Evolutionary conservation across 352 stramenopile genomes (phyloP).

Genomic region (Phytophthora idaei): DNA sequence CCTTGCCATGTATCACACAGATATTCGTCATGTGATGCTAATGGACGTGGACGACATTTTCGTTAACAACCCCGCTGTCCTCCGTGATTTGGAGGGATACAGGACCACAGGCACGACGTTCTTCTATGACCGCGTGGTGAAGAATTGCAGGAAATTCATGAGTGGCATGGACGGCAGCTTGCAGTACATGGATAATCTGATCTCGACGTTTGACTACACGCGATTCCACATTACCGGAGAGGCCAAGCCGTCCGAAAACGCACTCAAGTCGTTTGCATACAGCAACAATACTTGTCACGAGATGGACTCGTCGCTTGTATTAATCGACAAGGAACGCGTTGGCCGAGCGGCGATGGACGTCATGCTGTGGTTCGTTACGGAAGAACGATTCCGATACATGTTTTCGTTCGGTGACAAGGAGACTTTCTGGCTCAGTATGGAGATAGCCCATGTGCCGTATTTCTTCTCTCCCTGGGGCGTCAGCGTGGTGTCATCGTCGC

Average conservation of each 20-base stretch:
- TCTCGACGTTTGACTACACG: conserved; percentile 63
- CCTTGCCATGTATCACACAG: conserved; percentile 32
- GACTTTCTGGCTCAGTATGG: conserved; percentile 51
- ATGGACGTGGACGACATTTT: conserved; percentile 36
- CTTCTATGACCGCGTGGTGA: conserved; percentile 60
- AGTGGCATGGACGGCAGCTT: conserved; percentile 37
- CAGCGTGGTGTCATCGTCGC: conserved; percentile 42
- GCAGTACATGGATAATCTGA: conserved; percentile 49
- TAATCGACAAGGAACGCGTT: conserved; percentile 39
- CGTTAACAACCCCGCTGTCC: conserved; percentile 46
- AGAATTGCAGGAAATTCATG: conserved; percentile 50
- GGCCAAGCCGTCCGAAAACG: conserved; percentile 38
- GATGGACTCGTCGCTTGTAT: conserved; percentile 47
- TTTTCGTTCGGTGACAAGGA: conserved; percentile 53
- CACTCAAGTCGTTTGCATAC: conserved; percentile 53
- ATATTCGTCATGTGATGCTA: conserved; percentile 33
- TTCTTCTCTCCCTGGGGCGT: conserved; percentile 51
- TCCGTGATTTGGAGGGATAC: conserved; percentile 49
- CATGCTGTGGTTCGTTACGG: conserved; percentile 40
- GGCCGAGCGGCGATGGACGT: conserved; percentile 39
- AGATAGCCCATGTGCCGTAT: conserved; percentile 47
- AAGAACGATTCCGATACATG: conserved; percentile 35
- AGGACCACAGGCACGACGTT: conserved; percentile 34
- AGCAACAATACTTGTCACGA: conserved; percentile 59
- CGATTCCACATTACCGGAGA: conserved; percentile 39